These are phyloP conservation scores for Coemansia sp. DNA, from an alignment of 192 early-diverging fungal species.

Conservation along the genomic window DNA sequence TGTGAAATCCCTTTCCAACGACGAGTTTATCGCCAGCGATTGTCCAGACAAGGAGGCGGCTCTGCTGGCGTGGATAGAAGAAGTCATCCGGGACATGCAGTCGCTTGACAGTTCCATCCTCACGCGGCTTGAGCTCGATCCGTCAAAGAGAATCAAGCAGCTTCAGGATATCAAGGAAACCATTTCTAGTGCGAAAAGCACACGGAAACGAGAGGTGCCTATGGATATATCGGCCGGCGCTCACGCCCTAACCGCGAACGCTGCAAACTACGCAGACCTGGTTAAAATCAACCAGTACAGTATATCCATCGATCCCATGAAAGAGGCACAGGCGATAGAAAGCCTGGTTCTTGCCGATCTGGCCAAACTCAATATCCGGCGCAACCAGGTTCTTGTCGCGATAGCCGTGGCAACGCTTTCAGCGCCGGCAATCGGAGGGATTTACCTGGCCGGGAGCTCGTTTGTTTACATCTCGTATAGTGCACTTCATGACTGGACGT, in stretches of 20 bases:
- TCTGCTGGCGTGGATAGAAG: background rate
- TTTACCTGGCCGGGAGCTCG: constrained; percentile 1
- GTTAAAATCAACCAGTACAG: constrained; percentile 4
- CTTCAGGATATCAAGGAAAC: background rate
- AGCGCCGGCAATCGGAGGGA: background rate
- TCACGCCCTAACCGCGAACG: background rate
- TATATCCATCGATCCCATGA: background rate
- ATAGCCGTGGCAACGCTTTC: background rate
- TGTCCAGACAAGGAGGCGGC: constrained; percentile 5
- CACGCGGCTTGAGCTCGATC: background rate
- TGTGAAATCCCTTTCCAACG: background rate
- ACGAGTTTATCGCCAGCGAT: background rate
- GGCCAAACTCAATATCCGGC: background rate
- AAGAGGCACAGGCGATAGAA: constrained; percentile 2
- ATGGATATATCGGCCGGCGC: background rate
- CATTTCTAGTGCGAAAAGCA: background rate
- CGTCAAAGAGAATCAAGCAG: constrained; percentile 1
- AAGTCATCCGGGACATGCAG: background rate
- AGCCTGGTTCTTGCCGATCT: background rate
- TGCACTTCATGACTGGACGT: background rate
- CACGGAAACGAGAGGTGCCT: background rate
- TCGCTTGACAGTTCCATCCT: background rate
- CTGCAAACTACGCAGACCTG: constrained; percentile 1
- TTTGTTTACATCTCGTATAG: constrained; percentile 3
- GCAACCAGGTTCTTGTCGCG: background rate